These are phyloP conservation scores for Basidiobolus meristosporus DNA, from an alignment of 371 early-diverging fungal species.

Conservation along the genomic window DNA sequence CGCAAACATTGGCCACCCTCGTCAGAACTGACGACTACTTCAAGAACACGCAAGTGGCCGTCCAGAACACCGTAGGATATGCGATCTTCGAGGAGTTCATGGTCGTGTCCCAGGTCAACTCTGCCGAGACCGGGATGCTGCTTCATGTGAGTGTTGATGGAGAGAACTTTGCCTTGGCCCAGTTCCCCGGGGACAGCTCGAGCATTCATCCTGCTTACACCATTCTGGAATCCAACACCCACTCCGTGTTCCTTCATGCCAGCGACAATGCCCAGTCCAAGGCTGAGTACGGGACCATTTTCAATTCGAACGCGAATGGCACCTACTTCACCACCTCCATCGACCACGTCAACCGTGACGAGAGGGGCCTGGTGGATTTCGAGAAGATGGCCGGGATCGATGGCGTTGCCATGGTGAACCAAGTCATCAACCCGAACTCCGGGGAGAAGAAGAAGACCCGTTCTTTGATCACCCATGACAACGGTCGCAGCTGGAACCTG, in stretches of 20 bases:
- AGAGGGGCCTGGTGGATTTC: constrained; percentile 74
- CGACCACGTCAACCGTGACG: constrained; percentile 59
- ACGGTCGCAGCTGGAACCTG: constrained; percentile 50
- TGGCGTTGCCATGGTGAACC: constrained; percentile 75
- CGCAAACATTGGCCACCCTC: constrained; percentile 19
- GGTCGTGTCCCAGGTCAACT: constrained; percentile 40
- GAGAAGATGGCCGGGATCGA: constrained; percentile 83
- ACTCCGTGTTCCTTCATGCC: constrained; percentile 51
- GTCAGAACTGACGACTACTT: constrained; percentile 33
- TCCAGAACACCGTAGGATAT: constrained; percentile 47
- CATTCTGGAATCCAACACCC: constrained; percentile 55
- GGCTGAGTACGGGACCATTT: constrained; percentile 60
- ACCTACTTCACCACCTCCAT: constrained; percentile 50
- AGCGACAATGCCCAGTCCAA: constrained; percentile 32
- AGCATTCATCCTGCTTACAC: constrained; percentile 39
- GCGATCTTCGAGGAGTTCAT: constrained; percentile 65
- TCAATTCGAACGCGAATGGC: constrained; percentile 75
- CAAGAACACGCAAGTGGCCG: constrained; percentile 19
- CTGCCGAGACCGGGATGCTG: constrained; percentile 21
- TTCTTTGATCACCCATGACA: constrained; percentile 64
- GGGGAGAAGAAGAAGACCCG: constrained; percentile 22
- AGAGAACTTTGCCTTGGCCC: constrained; percentile 35
- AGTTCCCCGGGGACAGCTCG: constrained; percentile 33
- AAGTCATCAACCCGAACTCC: constrained; percentile 46
- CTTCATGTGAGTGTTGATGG: constrained; percentile 61